Evolutionary conservation across 108 stramenopile genomes (phyloP), one percentile per base, ranked within the genome.

Genomic region (Schizochytrium sp.): DNA sequence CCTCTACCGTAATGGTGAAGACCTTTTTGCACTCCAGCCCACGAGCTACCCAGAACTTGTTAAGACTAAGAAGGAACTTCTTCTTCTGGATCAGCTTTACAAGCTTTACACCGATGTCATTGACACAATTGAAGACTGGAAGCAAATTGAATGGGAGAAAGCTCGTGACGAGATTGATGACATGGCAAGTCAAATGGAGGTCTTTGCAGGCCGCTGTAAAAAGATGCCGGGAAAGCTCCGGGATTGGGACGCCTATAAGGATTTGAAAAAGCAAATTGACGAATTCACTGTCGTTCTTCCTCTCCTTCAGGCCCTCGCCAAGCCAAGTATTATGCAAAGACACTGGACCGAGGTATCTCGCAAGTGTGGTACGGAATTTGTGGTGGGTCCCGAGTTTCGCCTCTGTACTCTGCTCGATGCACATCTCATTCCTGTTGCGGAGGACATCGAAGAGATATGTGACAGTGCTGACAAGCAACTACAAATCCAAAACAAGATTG

Each of bases 391-490:
- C 3, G 95, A 96, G 60, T 96, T 96, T 88, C 94, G 92, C 90
- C 93, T 96, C 17, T 91, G 93, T 59, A 88, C 95, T 17, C 89
- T 97, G 7, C 89, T 95, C 40, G 93, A 94, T 4, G 91, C 93
- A 38, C 88, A 95, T 61, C 90, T 95, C 46, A 92, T 93, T 4
- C 76, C 89, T 13, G 89, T 91, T 12, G 87, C 72, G 56, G 94
- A 97, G 57, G 94, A 97, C 7, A 94, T 97, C 58, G 95, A 95
- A 88, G 97, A 96, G 91, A 91, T 97, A 8, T 96, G 96, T 19
- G 96, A 97, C 89, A 95, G 96, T 19, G 97, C 97, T 2, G 96
- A 96, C 87, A 96, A 96, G 89, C 96, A 97, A 90, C 91, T 95
- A 7, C 96, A 95, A 89, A 97, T 97, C 72, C 95, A 96, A 90